A percentile compares a stretch with the other conserved stretches of the same genome.
Conservation (phyloP, 116 monocot genomes). For the Trichopus zeylanicus region DNA sequence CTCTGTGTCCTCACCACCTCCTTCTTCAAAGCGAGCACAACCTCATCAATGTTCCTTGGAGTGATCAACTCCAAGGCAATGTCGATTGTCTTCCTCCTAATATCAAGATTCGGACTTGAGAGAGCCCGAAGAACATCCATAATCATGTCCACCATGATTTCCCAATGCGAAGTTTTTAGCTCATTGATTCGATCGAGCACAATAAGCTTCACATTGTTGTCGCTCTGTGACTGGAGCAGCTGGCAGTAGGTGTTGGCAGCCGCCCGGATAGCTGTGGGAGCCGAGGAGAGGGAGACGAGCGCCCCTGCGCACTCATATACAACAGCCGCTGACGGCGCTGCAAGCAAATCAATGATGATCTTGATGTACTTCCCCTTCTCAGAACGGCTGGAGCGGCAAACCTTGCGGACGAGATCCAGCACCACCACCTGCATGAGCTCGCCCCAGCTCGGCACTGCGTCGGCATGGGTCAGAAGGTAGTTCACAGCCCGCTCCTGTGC, state of each 20-base stretch:
- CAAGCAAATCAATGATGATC: constrained; percentile 71
- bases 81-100: constrained; percentile 64
- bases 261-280: constrained; percentile 70
- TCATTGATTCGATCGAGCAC: constrained; percentile 69
- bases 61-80: constrained; percentile 78
- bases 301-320: constrained; percentile 66
- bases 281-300: constrained; percentile 77
- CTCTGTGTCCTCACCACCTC: constrained; percentile 93
- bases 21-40: constrained; percentile 81
- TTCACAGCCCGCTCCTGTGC: constrained; percentile 68
- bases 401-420: constrained; percentile 81
- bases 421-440: constrained; percentile 84
- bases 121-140: constrained; percentile 81
- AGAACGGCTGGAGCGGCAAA: constrained; percentile 53
- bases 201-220: constrained; percentile 91
- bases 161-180: constrained; percentile 50
- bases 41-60: constrained; percentile 80
- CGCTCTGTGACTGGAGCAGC: constrained; percentile 72
- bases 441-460: constrained; percentile 59
- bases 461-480: constrained; percentile 50
- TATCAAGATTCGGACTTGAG: constrained; percentile 80
- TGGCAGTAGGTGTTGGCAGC: constrained; percentile 87
- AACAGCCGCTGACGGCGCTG: constrained; percentile 47
- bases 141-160: constrained; percentile 79
- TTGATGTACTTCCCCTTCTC: constrained; percentile 76